Base-by-base conservation (phyloP, 2,329 filamentous ascomycete genomes). In the Lecanicillium sp. region DNA sequence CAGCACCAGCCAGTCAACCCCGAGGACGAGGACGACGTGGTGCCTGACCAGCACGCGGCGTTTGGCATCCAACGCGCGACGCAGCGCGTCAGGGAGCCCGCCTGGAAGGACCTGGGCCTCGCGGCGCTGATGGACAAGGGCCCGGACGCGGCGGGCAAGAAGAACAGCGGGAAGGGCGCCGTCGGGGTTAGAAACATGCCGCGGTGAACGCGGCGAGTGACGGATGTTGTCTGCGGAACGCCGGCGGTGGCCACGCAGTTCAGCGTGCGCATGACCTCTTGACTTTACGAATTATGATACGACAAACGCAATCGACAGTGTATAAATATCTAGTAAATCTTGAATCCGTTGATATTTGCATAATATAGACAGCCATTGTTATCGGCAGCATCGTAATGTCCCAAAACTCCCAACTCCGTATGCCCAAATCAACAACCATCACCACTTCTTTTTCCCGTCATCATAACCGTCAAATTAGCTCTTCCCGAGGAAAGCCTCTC, bases 11-110 rank as follows among this genome's bases (percentile, higher is more conserved):
- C 87, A 33, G 75, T 90, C 60, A 91, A 93, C 62, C 87, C 88
- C 0, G 87, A 93, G 65, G 87, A 93, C 63, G 87, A 93, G 67
- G 88, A 93, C 61, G 87, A 93, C 60, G 85, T 93, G 4, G 87
- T 93, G 4, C 87, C 88, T 0, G 87, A 93, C 65, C 87, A 93
- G 68, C 87, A 93, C 62, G 87, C 87, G 11, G 88, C 87, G 0
- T 93, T 93, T 63, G 88, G 87, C 32, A 93, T 94, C 58, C 82
- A 87, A 64, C 79, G 86, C 56, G 87, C 87, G 9, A 90, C 86
- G 14, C 84, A 89, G 67, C 77, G 78, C 54, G 75, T 73, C 57
- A 78, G 76, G 58, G 86, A 90, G 67, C 75, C 84, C 1, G 82
- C 81, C 7, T 94, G 87, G 87, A 84, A 84, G 61, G 87, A 93